Evolutionary conservation across 345 rosid species (phyloP), one percentile per base, ranked within the genome.

Genomic region (Hibiscus trionum): DNA sequence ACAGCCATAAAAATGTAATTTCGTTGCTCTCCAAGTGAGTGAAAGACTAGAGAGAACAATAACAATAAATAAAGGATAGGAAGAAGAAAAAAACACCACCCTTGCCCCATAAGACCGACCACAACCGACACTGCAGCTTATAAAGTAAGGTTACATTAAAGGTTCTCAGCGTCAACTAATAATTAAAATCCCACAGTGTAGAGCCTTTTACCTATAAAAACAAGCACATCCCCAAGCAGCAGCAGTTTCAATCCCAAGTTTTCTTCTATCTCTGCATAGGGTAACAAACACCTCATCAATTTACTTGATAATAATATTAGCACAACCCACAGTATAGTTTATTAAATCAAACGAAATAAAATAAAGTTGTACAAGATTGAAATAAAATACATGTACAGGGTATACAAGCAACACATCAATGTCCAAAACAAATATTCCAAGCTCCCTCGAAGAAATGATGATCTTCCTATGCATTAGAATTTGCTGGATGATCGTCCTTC

Each of bases 321-420:
- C 4, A 14, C 16, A 49, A 4, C 16, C 15, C 47, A 31, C 26
- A 12, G 31, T 29, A 62, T 33, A 33, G 37, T 33, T 33, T 1
- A 55, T 60, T 14, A 1, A 44, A 50, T 8, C 33, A 7, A 37
- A 9, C 42, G 16, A 59, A 42, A 49, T n/a, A 26, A 61, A 1
- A 39, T 33, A 2, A n/a, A 31, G 3, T 17, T 66, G 26, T 16
- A 31, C 57, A 46, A 53, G 37, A 21, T 72, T 57, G 37, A 42
- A 33, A 59, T 46, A 65, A 16, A 90, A 75, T 88, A 91, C 93
- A 89, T 93, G 84, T 91, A 90, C 98, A 90, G 72, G 75, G 86
- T 76, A 82, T 85, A 86, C 78, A 82, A 81, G 76, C 77, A 79
- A 75, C 66, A 47, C 69, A 75, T 66, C 50, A 76, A 59, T 19